phyloP scores from a whole-genome alignment of 441 rosid species.

The Gossypium aridum region DNA sequence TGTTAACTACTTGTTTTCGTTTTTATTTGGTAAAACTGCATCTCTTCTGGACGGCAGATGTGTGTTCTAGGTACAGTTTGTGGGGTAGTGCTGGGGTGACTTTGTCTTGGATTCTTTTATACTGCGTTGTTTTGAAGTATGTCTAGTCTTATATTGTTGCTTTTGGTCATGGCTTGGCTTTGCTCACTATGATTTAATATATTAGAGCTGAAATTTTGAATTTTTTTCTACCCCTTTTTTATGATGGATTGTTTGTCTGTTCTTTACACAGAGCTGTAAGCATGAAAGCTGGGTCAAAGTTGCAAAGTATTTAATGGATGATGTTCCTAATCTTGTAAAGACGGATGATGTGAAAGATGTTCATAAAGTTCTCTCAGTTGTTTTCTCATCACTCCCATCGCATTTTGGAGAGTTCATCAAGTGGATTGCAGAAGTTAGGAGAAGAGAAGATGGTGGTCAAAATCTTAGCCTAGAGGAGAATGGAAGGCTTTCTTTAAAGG shows the following conservation, averaged over 20 bases:
- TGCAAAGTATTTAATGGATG: slow-evolving; percentile 75
- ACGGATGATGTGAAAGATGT: slow-evolving; percentile 58
- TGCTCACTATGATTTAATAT: neutral
- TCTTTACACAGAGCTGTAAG: slow-evolving; percentile 45
- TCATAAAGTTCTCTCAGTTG: slow-evolving; percentile 32
- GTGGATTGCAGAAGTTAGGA: slow-evolving; percentile 80
- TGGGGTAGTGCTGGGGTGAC: neutral
- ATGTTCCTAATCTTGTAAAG: slow-evolving; percentile 60
- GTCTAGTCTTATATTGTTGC: neutral
- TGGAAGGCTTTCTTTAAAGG: slow-evolving; percentile 65
- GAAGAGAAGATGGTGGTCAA: slow-evolving; percentile 53
- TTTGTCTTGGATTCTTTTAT: neutral
- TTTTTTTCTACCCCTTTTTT: neutral
- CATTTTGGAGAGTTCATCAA: slow-evolving; percentile 65
- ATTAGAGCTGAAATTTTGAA: neutral
- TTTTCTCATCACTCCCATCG: slow-evolving; percentile 59
- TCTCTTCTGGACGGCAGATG: neutral
- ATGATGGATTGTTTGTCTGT: slow-evolving; percentile 11
- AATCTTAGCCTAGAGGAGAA: slow-evolving; percentile 72
- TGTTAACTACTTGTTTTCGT: neutral
- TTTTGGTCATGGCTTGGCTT: neutral
- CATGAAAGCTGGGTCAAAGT: slow-evolving; percentile 52
- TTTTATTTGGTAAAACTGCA: neutral
- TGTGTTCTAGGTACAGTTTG: neutral
- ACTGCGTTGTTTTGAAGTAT: neutral